Base-by-base conservation (phyloP, 2,329 filamentous ascomycete species). In the Ophiostoma himal-ulmi region DNA sequence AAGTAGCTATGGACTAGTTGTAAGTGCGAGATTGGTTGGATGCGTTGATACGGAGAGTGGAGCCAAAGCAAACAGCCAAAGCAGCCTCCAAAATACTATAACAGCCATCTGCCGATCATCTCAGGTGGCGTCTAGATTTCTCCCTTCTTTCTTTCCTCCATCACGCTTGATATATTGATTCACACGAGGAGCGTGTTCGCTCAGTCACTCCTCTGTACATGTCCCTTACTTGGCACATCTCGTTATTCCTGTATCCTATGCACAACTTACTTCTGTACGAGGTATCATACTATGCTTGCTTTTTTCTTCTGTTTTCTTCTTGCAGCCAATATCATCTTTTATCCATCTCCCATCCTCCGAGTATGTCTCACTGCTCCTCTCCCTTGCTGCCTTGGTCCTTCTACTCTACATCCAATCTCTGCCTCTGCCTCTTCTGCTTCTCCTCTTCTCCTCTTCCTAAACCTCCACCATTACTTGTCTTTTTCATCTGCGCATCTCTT, bases 371-470 rank as follows among this genome's bases (percentile, higher is more conserved):
- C 52, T 57, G 52, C 7, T 26, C n/a, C 8, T 57, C 22, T 26
- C 52, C 52, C 52, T 57, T 57, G 22, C 52, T 57, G 52, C 52
- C 52, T 57, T 57, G 52, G 52, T 57, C n/a, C 13, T 57, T 26
- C 52, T 48, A 10, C 11, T 22, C 22, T 54, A 8, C 26, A 17
- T 17, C 22, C 52, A 57, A 57, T 57, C 52, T 17, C 17, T 17
- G 44, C 22, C 52, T 13, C 17, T 57, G n/a, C 11, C 2, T 13
- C 39, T 3, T 44, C 39, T 44, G 39, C 14, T 44, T 44, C 39
- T 44, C 39, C 14, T 44, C 52, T 26, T 57, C 22, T 26, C 52
- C 4, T 26, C n/a, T 57, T 17, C 4, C 17, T 57, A 57, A 22
- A 57, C 52, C 44, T 48, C 44, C 30, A 22, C 14, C 52, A 57